These are phyloP conservation scores for Plasmodium coatneyi DNA, from an alignment of 169 alveolate species.

Conservation along the genomic window DNA sequence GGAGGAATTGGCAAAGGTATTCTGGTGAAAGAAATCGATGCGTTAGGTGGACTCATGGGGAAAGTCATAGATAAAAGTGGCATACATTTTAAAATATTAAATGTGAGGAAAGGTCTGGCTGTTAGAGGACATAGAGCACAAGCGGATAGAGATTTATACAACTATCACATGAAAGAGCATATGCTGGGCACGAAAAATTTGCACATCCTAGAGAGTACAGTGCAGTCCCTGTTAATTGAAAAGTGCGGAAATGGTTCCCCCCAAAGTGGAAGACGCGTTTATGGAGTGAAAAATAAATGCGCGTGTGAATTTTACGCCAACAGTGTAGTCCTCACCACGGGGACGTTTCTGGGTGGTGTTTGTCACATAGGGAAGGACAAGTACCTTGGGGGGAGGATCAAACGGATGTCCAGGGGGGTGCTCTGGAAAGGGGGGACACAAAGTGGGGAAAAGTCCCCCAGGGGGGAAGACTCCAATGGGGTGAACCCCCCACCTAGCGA, in stretches of 20 bases:
- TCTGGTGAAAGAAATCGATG: slow-evolving; percentile 93
- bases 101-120: slow-evolving; percentile 92
- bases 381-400: slow-evolving; percentile 62
- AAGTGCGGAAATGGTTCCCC: slow-evolving; percentile 18
- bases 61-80: slow-evolving; percentile 91
- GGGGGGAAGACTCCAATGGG: not conserved
- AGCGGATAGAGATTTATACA: slow-evolving; percentile 91
- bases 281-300: slow-evolving; percentile 80
- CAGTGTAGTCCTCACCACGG: slow-evolving; percentile 91
- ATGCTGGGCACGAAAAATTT: not conserved
- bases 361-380: slow-evolving; percentile 88
- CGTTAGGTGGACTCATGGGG: slow-evolving; percentile 93
- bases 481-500: not conserved
- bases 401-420: not conserved
- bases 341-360: slow-evolving; percentile 92
- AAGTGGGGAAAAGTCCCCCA: not conserved
- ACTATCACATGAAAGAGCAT: slow-evolving; percentile 79
- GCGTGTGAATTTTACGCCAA: slow-evolving; percentile 66
- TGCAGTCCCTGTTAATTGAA: slow-evolving; percentile 77
- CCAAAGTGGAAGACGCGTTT: slow-evolving; percentile 52
- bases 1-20: slow-evolving; percentile 96
- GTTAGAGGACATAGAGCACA: slow-evolving; percentile 94
- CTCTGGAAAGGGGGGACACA: not conserved
- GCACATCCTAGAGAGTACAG: slow-evolving; percentile 77
- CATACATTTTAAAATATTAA: slow-evolving; percentile 90